These are phyloP conservation scores for Blastobotrys indianensis DNA, from an alignment of 1,139 yeast species.

Conservation along the genomic window DNA sequence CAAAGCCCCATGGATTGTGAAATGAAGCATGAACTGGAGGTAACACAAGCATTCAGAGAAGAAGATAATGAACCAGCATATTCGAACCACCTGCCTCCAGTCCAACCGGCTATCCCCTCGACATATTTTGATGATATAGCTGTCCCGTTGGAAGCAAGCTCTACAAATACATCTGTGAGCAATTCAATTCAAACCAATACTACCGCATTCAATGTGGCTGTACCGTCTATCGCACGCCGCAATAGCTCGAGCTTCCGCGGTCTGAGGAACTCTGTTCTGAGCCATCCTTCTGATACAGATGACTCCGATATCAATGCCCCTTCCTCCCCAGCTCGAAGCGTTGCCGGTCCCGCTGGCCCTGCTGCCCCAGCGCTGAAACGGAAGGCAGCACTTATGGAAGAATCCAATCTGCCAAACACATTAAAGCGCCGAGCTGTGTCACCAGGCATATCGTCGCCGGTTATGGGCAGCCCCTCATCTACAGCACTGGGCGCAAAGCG, in stretches of 20 bases:
- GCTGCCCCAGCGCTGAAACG: conserved; percentile 8
- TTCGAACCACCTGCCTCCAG: neutral
- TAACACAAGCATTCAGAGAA: conserved; percentile 30
- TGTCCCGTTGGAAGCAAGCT: conserved; percentile 1
- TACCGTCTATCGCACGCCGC: neutral
- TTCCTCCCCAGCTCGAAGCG: conserved; percentile 11
- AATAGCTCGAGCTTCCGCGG: neutral
- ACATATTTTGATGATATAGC: conserved; percentile 3
- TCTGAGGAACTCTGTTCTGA: neutral
- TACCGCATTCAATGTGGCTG: neutral
- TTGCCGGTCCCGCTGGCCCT: neutral
- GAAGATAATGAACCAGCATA: conserved; percentile 14
- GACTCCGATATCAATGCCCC: conserved; percentile 19
- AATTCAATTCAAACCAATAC: neutral
- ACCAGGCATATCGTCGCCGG: conserved; percentile 22
- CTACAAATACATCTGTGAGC: conserved; percentile 3
- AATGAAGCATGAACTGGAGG: conserved; percentile 31
- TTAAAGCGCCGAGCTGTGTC: conserved; percentile 32
- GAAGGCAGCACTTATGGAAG: conserved; percentile 21
- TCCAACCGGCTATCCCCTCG: conserved; percentile 8
- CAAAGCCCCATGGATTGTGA: conserved; percentile 32
- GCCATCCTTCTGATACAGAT: conserved; percentile 19
- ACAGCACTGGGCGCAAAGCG: conserved; percentile 22
- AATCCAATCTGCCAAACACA: conserved; percentile 13
- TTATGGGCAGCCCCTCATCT: conserved; percentile 16